A percentile compares a stretch with the other conserved stretches of the same genome.
Evolutionary conservation across 192 early-diverging fungal genomes (phyloP).

Genomic region (Entophlyctis luteolus): DNA sequence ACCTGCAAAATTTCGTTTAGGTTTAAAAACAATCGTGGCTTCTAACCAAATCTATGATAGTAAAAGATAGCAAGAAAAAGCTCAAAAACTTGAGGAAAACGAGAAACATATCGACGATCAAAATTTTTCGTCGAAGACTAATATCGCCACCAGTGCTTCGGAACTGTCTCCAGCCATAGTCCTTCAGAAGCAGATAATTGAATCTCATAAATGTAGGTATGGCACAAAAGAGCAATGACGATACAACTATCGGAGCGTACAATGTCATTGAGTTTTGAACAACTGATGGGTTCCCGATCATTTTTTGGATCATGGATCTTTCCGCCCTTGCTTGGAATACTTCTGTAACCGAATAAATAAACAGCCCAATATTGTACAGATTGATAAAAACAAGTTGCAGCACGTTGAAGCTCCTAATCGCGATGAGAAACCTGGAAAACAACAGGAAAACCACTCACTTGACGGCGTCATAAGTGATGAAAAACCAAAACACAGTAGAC

Average conservation of each 20-base stretch:
- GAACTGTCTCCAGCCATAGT: constrained; percentile 7
- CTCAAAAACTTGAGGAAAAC: neutral
- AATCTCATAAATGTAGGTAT: too few relatives aligned
- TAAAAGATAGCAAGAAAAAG: neutral
- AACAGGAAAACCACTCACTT: neutral
- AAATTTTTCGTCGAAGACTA: neutral
- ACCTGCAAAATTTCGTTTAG: neutral
- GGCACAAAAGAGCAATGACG: too few relatives aligned
- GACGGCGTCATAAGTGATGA: constrained; percentile 5
- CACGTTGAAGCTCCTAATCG: neutral
- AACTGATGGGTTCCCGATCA: neutral
- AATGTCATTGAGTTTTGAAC: neutral
- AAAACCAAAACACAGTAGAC: constrained; percentile 9
- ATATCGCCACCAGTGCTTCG: neutral
- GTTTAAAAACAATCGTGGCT: neutral
- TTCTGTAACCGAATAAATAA: constrained; percentile 15
- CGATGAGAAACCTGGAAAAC: neutral
- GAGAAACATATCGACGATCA: neutral
- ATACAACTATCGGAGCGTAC: too few relatives aligned
- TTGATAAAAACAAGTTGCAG: constrained; percentile 15
- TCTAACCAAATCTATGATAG: constrained; percentile 3
- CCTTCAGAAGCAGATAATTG: neutral
- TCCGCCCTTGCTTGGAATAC: too few relatives aligned
- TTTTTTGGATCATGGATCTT: too few relatives aligned
- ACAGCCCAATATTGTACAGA: constrained; percentile 4